Percentiles rank a stretch among this genome's conserved stretches.
These are phyloP conservation scores for Pythium phragmitis DNA, from an alignment of 352 stramenopile species.

Conservation along the genomic window DNA sequence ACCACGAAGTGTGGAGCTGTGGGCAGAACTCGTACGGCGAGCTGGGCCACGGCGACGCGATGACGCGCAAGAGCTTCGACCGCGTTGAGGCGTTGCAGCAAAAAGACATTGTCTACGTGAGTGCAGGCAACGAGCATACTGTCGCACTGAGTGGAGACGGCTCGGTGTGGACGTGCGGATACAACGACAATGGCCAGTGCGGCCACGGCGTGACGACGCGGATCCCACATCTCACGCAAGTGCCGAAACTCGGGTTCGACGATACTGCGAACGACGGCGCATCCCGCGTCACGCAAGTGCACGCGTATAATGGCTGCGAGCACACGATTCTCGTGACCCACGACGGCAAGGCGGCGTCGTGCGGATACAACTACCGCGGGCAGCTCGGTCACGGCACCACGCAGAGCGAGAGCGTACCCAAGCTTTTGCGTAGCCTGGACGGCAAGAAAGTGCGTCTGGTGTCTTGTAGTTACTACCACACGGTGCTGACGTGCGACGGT, in stretches of 20 bases:
- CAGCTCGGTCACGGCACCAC: conserved; percentile 82
- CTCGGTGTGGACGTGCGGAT: conserved; percentile 85
- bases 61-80: conserved; percentile 79
- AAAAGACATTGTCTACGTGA: conserved; percentile 79
- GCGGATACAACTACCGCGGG: conserved; percentile 86
- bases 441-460: conserved; percentile 75
- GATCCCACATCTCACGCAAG: conserved; percentile 67
- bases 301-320: conserved; percentile 94
- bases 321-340: conserved; percentile 85
- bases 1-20: conserved; percentile 92
- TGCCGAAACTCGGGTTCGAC: conserved; percentile 48
- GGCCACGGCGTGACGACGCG: conserved; percentile 83
- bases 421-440: conserved; percentile 34
- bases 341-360: conserved; percentile 82
- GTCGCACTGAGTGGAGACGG: conserved; percentile 77
- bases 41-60: conserved; percentile 89
- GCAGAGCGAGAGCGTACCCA: conserved; percentile 59
- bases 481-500: conserved; percentile 65
- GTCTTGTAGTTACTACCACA: conserved; percentile 86
- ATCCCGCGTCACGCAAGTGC: conserved; percentile 61
- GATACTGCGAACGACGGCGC: conserved; percentile 17
- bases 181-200: conserved; percentile 95
- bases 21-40: conserved; percentile 95
- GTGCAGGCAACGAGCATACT: conserved; percentile 93
- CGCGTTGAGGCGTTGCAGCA: conserved; percentile 68